A percentile compares a stretch with the other conserved stretches of the same genome.
Evolutionary conservation across 169 alveolate species (phyloP).

Genomic region (Perkinsus marinus): DNA sequence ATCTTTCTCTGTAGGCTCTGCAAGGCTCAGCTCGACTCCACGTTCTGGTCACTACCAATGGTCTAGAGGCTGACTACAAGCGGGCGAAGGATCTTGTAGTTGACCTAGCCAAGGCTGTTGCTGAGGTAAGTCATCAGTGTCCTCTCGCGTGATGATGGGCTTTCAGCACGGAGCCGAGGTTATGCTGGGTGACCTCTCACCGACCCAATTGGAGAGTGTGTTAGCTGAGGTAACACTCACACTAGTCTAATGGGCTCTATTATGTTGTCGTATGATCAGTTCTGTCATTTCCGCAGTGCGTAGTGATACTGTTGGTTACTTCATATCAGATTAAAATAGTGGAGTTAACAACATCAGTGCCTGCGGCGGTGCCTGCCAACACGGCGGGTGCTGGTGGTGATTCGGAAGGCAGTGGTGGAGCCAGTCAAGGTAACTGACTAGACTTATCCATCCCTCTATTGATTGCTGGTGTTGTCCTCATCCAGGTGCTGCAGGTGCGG

Average conservation of each 20-base stretch:
- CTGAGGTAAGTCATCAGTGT: not conserved
- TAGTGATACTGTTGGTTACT: no score
- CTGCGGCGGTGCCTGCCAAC: not conserved
- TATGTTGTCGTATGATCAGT: no score
- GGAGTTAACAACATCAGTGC: not conserved
- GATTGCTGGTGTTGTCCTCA: no score
- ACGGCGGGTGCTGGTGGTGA: not conserved
- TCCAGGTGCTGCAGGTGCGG: not conserved
- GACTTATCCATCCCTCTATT: no score
- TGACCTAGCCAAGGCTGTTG: not conserved
- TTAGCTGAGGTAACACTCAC: not conserved
- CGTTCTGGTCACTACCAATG: not conserved
- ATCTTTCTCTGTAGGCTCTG: not conserved
- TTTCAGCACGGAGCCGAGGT: not conserved
- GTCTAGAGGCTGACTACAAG: not conserved
- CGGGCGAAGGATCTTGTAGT: not conserved
- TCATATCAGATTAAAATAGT: not conserved
- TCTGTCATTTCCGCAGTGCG: no score
- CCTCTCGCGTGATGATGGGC: not conserved
- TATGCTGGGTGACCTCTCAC: not conserved
- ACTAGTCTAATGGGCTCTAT: no score
- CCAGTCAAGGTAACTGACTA: not conserved
- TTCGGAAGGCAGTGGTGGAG: not conserved
- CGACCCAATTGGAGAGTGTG: not conserved
- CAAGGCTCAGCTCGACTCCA: not conserved